Evolutionary conservation across 345 rosid genomes (phyloP).

Genomic region (Eucalyptus polyanthemos): DNA sequence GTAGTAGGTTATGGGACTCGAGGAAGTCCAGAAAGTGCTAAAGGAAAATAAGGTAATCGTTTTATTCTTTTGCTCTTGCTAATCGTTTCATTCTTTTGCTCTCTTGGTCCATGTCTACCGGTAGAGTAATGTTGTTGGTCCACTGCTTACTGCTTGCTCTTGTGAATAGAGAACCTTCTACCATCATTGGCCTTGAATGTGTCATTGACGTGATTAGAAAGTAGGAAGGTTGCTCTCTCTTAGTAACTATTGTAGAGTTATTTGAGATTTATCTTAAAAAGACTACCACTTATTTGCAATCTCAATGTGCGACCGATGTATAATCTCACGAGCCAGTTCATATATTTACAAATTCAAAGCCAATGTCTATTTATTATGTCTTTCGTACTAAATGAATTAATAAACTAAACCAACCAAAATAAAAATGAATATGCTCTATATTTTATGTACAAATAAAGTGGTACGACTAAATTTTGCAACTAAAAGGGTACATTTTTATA

Average conservation of each 20-base stretch:
- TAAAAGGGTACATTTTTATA: neutral
- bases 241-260: neutral
- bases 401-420: neutral
- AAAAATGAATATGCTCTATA: neutral
- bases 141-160: neutral
- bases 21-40: neutral
- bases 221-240: neutral
- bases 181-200: neutral
- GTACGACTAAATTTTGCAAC: neutral
- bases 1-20: neutral
- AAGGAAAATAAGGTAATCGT: neutral
- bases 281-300: neutral
- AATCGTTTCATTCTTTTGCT: neutral
- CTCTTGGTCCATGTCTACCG: neutral
- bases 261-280: neutral
- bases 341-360: neutral
- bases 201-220: neutral
- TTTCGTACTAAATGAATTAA: neutral
- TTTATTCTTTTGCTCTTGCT: neutral
- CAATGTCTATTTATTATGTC: neutral
- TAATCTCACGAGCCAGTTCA: neutral
- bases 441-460: neutral
- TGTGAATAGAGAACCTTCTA: neutral
- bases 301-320: neutral
- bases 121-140: neutral